Evolutionary conservation across 495 filamentous ascomycete genomes (phyloP), one percentile per base, ranked within the genome.

Genomic region (Daldinia caldariorum): DNA sequence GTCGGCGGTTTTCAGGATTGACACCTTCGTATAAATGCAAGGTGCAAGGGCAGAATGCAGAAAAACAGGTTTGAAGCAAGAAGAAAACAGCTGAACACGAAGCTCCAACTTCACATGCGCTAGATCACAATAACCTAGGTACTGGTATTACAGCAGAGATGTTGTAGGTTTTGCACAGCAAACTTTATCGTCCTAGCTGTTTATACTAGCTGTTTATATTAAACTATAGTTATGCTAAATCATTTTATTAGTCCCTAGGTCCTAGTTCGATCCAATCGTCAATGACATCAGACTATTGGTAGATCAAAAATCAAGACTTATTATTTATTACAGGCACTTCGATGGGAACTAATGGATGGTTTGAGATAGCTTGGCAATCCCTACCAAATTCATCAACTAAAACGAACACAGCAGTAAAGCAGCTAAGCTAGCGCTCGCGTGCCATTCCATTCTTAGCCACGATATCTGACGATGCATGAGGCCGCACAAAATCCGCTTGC

Each of bases 241-340:
- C 45, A 59, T n/a, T 43, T 58, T 16, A 59, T 63, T 67, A 62
- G 53, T 49, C 58, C 22, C 39, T 26, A 26, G 1, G 26, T 26
- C 41, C 53, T 20, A 26, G 22, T 54, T 66, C 32, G 49, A 34
- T 57, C 31, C n/a, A 32, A 38, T 62, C 20, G 56, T 69, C 58
- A 43, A 69, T 72, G 70, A 72, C 65, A 72, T 72, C 70, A 72
- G 65, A 69, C 61, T 69, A 72, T 69, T 61, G 70, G 56, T 55
- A 35, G 34, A 43, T 62, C 58, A 26, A 26, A 41, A 57, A 54
- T 32, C 29, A 6, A 53, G 31, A 64, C 61, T n/a, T n/a, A n/a
- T n/a, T n/a, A n/a, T n/a, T n/a, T 65, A 72, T 62, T 63, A 58
- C 20, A 56, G 14, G 55, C 67, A 38, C 55, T 38, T 61, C n/a